Evolutionary conservation across 2,329 filamentous ascomycete species (phyloP).

Genomic region (Grosmannia clavigera): DNA sequence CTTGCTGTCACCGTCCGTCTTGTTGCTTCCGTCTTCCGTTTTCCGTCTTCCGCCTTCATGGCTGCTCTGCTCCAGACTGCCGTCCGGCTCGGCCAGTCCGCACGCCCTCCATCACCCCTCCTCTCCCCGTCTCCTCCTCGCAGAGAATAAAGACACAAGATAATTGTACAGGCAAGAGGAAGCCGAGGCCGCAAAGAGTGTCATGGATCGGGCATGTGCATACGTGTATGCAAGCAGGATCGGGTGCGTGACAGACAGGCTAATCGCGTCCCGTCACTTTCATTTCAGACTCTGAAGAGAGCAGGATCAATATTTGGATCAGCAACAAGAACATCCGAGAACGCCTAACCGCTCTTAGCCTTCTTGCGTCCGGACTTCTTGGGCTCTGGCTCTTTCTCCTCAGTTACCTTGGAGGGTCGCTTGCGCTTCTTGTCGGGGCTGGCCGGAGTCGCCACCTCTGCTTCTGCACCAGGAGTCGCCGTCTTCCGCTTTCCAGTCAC

Average conservation of each 20-base stretch:
- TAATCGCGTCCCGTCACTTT: not conserved
- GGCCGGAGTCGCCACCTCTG: constrained; percentile 27
- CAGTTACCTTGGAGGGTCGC: constrained; percentile 42
- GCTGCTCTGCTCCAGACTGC: not conserved
- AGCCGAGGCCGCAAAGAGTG: not conserved
- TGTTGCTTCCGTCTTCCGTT: not conserved
- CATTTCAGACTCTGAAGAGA: constrained; percentile 11
- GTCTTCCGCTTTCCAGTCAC: constrained; percentile 45
- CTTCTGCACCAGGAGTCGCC: constrained; percentile 31
- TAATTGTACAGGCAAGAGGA: not conserved
- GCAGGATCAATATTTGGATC: constrained; percentile 19
- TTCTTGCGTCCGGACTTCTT: constrained; percentile 51
- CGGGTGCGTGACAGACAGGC: not conserved
- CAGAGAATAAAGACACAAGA: not conserved
- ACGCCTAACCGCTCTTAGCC: constrained; percentile 28
- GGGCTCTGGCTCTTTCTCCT: constrained; percentile 40
- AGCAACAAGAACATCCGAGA: constrained; percentile 15
- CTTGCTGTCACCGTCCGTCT: not conserved
- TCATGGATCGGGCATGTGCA: not conserved
- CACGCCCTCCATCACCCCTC: not conserved
- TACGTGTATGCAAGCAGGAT: not conserved
- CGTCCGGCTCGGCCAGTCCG: not conserved
- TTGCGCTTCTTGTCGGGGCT: constrained; percentile 54
- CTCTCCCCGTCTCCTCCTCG: not conserved
- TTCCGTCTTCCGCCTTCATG: not conserved